These are phyloP conservation scores for Globisporangium acanthophoron DNA, from an alignment of 352 stramenopile species.

Conservation along the genomic window DNA sequence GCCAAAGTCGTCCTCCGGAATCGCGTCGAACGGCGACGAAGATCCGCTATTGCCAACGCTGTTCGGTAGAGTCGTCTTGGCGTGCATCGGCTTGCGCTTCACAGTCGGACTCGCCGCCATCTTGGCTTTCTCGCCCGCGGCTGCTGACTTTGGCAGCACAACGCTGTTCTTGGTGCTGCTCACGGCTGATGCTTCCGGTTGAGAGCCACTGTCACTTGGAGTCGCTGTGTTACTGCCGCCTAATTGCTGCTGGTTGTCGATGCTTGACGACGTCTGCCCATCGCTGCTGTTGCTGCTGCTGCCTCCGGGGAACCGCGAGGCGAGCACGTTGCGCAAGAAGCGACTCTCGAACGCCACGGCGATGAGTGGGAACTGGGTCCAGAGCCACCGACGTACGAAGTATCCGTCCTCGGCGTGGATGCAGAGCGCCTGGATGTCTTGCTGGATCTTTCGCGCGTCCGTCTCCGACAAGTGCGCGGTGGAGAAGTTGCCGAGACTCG, in stretches of 20 bases:
- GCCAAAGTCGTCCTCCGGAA: conserved; percentile 33
- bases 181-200: not conserved
- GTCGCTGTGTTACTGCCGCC: not conserved
- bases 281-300: not conserved
- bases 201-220: not conserved
- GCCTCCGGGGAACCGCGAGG: conserved; percentile 5
- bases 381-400: conserved; percentile 76
- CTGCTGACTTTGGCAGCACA: conserved; percentile 2
- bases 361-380: conserved; percentile 85
- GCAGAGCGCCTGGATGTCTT: conserved; percentile 59
- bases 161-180: not conserved
- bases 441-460: conserved; percentile 47
- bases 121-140: conserved; percentile 6
- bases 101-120: not conserved
- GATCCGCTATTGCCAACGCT: conserved; percentile 1
- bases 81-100: conserved; percentile 9
- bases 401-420: conserved; percentile 67
- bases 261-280: not conserved
- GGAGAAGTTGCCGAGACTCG: conserved; percentile 50
- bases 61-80: conserved; percentile 2
- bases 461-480: conserved; percentile 39
- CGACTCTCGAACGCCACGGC: conserved; percentile 65
- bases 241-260: conserved; percentile 5
- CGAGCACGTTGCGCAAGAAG: conserved; percentile 38
- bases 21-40: conserved; percentile 11